Percentiles rank a stretch among this genome's conserved stretches.
Evolutionary conservation across 2,329 filamentous ascomycete genomes (phyloP).

Genomic region (Penicillium sp.): DNA sequence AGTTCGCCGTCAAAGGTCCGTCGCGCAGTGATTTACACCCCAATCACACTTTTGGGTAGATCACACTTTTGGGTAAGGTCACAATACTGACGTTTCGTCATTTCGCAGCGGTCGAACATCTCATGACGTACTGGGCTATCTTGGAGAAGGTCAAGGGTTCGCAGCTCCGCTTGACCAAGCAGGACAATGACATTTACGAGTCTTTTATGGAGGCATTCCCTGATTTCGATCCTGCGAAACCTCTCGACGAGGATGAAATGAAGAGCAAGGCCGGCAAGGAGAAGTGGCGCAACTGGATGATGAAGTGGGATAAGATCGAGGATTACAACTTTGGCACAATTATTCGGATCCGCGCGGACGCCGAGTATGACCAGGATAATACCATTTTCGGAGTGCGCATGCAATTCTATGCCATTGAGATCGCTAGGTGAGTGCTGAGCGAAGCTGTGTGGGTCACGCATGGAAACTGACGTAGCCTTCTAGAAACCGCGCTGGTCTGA

Average conservation of each 20-base stretch:
- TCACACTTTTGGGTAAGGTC: not conserved
- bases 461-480: slow-evolving; percentile 10
- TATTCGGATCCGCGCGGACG: slow-evolving; percentile 72
- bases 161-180: slow-evolving; percentile 83
- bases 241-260: slow-evolving; percentile 89
- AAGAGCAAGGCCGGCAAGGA: slow-evolving; percentile 97
- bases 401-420: slow-evolving; percentile 81
- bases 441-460: not conserved
- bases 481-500: slow-evolving; percentile 80
- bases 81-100: slow-evolving; percentile 10
- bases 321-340: slow-evolving; percentile 99
- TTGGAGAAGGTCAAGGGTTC: slow-evolving; percentile 88
- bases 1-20: slow-evolving; percentile 92
- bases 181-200: slow-evolving; percentile 91
- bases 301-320: slow-evolving; percentile 86
- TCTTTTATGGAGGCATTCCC: slow-evolving; percentile 87
- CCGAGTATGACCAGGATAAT: slow-evolving; percentile 81
- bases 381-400: slow-evolving; percentile 89
- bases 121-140: slow-evolving; percentile 95
- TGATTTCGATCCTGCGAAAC: slow-evolving; percentile 79
- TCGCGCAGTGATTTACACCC: not conserved
- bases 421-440: slow-evolving; percentile 57
- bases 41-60: too few relatives aligned
- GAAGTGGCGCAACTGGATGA: slow-evolving; percentile 91
- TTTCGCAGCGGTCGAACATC: slow-evolving; percentile 74